Conservation (phyloP, 2,329 filamentous ascomycete genomes). For the Diaporthe ampelina region DNA sequence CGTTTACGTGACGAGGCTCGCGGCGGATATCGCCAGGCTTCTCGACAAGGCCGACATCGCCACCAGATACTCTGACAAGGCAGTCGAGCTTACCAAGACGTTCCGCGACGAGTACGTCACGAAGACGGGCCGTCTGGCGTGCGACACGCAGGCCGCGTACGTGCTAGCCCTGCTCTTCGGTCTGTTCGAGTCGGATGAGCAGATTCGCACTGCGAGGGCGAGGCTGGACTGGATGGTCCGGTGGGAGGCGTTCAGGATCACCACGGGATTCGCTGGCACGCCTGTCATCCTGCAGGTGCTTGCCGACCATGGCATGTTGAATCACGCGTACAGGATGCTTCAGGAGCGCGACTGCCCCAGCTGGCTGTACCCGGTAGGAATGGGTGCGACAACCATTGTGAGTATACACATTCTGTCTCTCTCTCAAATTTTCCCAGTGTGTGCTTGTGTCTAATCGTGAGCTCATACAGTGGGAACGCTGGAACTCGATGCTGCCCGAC, state of each 20-base stretch:
- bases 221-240: constrained; percentile 40
- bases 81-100: constrained; percentile 40
- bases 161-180: constrained; percentile 43
- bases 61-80: constrained; percentile 44
- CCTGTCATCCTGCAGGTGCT: constrained; percentile 40
- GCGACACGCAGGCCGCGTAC: constrained; percentile 48
- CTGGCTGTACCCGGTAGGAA: constrained; percentile 55
- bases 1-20: constrained; percentile 50
- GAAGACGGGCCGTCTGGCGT: constrained; percentile 42
- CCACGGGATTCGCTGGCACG: constrained; percentile 41
- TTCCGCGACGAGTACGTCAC: constrained; percentile 49
- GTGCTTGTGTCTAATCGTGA: background rate
- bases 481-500: constrained; percentile 55
- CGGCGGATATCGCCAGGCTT: constrained; percentile 46
- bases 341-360: constrained; percentile 56
- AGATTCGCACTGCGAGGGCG: background rate
- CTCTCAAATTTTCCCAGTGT: background rate
- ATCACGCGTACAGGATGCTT: constrained; percentile 62
- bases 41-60: constrained; percentile 45
- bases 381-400: constrained; percentile 54
- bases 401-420: background rate
- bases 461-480: constrained; percentile 53
- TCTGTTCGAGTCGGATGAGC: constrained; percentile 43
- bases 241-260: constrained; percentile 29
- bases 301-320: constrained; percentile 46